Base-by-base conservation (phyloP, 2,329 filamentous ascomycete species). In the Trichoderma atroviride region DNA sequence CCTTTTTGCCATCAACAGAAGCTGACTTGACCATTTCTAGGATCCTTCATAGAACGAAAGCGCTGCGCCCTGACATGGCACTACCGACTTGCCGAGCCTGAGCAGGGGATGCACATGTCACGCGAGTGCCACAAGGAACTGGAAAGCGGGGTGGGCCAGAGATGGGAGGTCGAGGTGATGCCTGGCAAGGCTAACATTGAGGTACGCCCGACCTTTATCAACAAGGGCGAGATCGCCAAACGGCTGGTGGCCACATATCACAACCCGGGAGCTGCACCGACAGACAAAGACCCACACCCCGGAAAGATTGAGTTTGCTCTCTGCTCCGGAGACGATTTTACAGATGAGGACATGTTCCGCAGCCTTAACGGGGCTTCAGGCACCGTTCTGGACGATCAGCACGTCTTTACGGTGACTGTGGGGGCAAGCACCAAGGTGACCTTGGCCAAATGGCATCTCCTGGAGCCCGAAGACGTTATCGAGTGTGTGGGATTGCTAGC, bases 1-100 rank as follows among this genome's bases (percentile, higher is more conserved):
- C 33, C 33, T 35, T 35, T 6, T 47, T 24, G 9, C 0, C 14
- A 66, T 50, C 13, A 31, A 16, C 11, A 37, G 55, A 67, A 59
- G 55, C 64, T 67, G 52, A 67, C 40, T 55, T 13, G 29, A 0
- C 11, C 33, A n/a, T 1, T 14, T 57, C 55, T 52, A 92, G 91
- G 94, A 7, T 95, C 94, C 0, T 97, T 96, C 78, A 94, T 97
- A 71, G 96, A 99, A 81, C 89, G 91, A 70, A 99, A 99, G 82
- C 91, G 94, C 72, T 96, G 96, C 72, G 94, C 96, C 5, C 83
- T 98, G 60, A 98, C 96, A 3, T 98, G 96, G 96, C 96, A 99
- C 78, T 99, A 98, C 80, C 92, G 96, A 52, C 89, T 93, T 33
- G 93, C 93, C 1, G 93, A 97, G 76, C 93, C 93, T 0, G 92